phyloP scores from a whole-genome alignment of 2,329 filamentous ascomycete genomes.

The Pseudogymnoascus verrucosus region DNA sequence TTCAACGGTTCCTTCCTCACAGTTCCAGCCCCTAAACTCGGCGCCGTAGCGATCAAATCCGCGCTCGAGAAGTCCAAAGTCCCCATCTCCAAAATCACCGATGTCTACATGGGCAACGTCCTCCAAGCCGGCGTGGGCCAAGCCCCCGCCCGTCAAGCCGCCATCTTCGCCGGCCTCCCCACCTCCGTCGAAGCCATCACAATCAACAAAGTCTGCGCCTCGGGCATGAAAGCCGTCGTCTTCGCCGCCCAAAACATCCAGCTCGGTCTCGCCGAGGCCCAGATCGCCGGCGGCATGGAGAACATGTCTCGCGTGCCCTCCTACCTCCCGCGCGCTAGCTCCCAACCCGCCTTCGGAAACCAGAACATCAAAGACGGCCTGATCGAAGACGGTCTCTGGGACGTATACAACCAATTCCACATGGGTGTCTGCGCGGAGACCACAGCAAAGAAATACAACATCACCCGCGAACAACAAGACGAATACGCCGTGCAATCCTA shows the following conservation, averaged over 20 bases:
- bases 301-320: conserved; percentile 94
- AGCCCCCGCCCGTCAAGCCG: conserved; percentile 83
- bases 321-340: conserved; percentile 75
- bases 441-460: conserved; percentile 77
- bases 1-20: conserved; percentile 89
- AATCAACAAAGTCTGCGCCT: conserved; percentile 97
- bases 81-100: conserved; percentile 70
- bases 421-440: conserved; percentile 97
- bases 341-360: conserved; percentile 78
- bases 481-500: conserved; percentile 85
- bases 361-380: conserved; percentile 84
- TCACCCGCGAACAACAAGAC: conserved; percentile 83
- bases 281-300: conserved; percentile 94
- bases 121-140: conserved; percentile 78
- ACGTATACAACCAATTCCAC: conserved; percentile 94
- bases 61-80: conserved; percentile 81
- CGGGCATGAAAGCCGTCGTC: conserved; percentile 83
- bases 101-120: conserved; percentile 98
- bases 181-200: conserved; percentile 79
- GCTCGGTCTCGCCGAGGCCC: conserved; percentile 77
- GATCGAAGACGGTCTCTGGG: conserved; percentile 89
- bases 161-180: conserved; percentile 78
- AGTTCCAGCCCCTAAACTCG: conserved; percentile 79
- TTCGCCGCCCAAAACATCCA: conserved; percentile 93
- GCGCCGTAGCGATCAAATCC: conserved; percentile 83